Evolutionary conservation across 1,139 yeast species (phyloP).

Genomic region (Yamadazyma friedrichii): DNA sequence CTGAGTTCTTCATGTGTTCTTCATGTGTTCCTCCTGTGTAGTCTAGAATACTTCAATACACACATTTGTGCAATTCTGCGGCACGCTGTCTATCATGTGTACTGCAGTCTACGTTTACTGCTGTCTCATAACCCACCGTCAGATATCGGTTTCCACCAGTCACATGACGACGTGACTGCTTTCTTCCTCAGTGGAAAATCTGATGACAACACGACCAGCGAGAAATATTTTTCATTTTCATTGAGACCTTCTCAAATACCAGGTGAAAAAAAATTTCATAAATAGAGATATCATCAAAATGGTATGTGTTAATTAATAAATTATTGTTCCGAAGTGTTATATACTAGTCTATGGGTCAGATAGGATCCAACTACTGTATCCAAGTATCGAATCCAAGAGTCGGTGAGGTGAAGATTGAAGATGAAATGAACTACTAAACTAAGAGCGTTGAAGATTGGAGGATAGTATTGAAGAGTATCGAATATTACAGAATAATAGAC

Average conservation of each 20-base stretch:
- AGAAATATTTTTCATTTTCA: conserved; percentile 5
- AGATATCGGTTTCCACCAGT: neutral
- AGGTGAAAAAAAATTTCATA: conserved; percentile 13
- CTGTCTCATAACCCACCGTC: neutral
- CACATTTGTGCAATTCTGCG: too few relatives aligned
- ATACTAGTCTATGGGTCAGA: too few relatives aligned
- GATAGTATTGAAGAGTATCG: too few relatives aligned
- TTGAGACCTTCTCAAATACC: conserved; percentile 1
- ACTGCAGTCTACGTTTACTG: neutral
- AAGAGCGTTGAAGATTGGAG: too few relatives aligned
- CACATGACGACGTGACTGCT: conserved; percentile 10
- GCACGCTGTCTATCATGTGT: neutral
- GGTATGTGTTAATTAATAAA: conserved; percentile 22
- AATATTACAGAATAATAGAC: too few relatives aligned
- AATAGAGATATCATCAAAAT: conserved; percentile 28
- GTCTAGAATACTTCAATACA: too few relatives aligned
- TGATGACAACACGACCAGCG: conserved; percentile 3
- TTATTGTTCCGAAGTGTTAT: too few relatives aligned
- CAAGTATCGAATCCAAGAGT: too few relatives aligned
- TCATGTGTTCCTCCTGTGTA: neutral
- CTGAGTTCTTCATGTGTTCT: too few relatives aligned
- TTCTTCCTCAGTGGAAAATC: neutral
- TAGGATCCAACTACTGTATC: too few relatives aligned
- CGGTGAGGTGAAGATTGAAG: too few relatives aligned
- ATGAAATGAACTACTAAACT: too few relatives aligned